These are phyloP conservation scores for Datura wrightii DNA, from an alignment of 257 asterid species.

Conservation along the genomic window DNA sequence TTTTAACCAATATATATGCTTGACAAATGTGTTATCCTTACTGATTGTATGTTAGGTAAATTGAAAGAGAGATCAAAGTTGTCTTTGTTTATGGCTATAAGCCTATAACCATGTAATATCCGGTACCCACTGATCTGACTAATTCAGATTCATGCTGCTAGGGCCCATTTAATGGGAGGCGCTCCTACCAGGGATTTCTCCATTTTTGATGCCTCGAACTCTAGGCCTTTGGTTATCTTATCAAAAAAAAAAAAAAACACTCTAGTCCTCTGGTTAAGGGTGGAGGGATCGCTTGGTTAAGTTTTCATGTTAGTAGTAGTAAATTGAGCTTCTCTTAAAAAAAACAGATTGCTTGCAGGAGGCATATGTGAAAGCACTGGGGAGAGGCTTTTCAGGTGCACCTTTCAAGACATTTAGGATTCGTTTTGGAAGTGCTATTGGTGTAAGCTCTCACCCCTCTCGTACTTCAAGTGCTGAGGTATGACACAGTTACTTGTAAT, in stretches of 20 bases:
- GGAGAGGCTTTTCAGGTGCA: slow-evolving; percentile 83
- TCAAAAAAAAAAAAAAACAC: too few relatives aligned
- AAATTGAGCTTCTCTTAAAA: not conserved
- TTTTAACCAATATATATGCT: not conserved
- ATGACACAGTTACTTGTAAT: not conserved
- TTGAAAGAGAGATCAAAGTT: not conserved
- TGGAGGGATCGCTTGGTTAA: not conserved
- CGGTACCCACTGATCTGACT: not conserved
- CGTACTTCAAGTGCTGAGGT: slow-evolving; percentile 46
- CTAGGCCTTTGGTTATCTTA: not conserved
- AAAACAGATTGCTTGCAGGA: slow-evolving; percentile 57
- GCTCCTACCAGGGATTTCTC: not conserved
- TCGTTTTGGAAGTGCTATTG: slow-evolving; percentile 35
- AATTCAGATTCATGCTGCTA: not conserved
- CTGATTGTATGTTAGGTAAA: not conserved
- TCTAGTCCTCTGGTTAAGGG: not conserved
- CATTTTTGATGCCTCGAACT: not conserved
- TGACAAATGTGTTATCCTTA: not conserved
- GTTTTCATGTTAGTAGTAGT: not conserved
- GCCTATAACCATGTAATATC: not conserved
- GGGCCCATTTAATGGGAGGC: not conserved
- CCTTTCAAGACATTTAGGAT: slow-evolving; percentile 85
- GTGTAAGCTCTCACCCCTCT: slow-evolving; percentile 30
- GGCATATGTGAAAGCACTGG: slow-evolving; percentile 93
- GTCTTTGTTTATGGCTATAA: not conserved